Base-by-base conservation (phyloP, 2,329 filamentous ascomycete species). In the Aureobasidium sp. region DNA sequence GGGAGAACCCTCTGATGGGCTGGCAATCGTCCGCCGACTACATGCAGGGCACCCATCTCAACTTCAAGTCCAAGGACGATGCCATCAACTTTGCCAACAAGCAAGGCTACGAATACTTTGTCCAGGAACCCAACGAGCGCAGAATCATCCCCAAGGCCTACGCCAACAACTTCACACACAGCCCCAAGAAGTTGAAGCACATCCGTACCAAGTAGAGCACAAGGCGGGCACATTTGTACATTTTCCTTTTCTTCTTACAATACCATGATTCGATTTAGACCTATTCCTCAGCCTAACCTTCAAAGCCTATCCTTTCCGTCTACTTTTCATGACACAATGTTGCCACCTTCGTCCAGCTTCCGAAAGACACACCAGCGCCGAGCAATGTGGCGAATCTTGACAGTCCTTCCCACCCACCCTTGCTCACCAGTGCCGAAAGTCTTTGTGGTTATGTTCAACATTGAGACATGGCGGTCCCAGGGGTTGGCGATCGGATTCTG, bases 101-200 rank as follows among this genome's bases (percentile, higher is more conserved):
- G 80, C 93, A 98, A 72, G 93, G 94, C 30, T 98, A 98, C 69
- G 91, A 98, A 69, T 98, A 95, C 73, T 97, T 93, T 69, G 90
- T 98, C 21, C 93, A 97, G 77, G 93, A 97, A 74, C 91, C 93
- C 30, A 94, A 96, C 66, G 81, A 83, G 71, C 83, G 93, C 67
- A 86, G 85, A 66, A 85, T 96, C 63, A 75, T 83, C 14, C 88
- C 90, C 57, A 98, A 98, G 81, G 86, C 88, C 10, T 98, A 98
- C 70, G 91, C 93, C 57, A 94, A 95, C 73, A 95, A 97, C 76
- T 98, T 97, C 72, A 68, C 90, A 59, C 90, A 94, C 75, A 83
- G 83, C 58, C 75, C 86, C 11, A 85, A 81, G 71, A 93, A 91
- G 80, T 76, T 97, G 69, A 97, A 96, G 60, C 77, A 85, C 58